Percentiles rank a stretch among this genome's conserved stretches.
Conservation (phyloP, 148 eudicot species). For the Fallopia convolvulus region DNA sequence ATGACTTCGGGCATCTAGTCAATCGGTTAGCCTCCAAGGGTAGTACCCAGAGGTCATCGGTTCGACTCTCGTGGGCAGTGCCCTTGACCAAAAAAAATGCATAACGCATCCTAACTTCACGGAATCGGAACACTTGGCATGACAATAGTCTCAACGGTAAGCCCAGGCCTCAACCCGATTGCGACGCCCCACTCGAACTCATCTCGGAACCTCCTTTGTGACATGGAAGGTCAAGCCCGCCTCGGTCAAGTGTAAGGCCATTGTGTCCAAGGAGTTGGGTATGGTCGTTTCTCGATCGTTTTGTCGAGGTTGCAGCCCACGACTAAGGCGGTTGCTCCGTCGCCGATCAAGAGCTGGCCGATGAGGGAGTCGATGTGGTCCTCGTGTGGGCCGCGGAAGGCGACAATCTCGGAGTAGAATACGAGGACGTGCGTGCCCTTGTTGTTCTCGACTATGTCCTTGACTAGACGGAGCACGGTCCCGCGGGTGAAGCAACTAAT, state of each 20-base stretch:
- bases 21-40: too few species aligned
- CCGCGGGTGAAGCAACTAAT: too few species aligned
- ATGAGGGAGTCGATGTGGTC: background rate
- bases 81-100: too few species aligned
- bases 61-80: too few species aligned
- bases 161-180: background rate
- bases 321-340: constrained; percentile 7
- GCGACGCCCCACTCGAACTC: background rate
- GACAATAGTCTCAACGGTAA: background rate
- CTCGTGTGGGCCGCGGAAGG: background rate
- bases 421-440: too few species aligned
- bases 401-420: background rate
- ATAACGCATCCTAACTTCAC: too few species aligned
- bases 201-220: background rate
- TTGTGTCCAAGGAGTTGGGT: background rate
- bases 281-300: background rate
- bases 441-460: background rate
- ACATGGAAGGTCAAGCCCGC: background rate
- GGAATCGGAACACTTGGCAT: background rate
- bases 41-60: too few species aligned
- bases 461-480: background rate
- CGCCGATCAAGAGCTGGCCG: constrained; percentile 4
- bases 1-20: too few species aligned
- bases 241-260: background rate
- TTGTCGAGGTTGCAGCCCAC: background rate